phyloP scores from a whole-genome alignment of 257 asterid genomes.

The Jasminum sambac region DNA sequence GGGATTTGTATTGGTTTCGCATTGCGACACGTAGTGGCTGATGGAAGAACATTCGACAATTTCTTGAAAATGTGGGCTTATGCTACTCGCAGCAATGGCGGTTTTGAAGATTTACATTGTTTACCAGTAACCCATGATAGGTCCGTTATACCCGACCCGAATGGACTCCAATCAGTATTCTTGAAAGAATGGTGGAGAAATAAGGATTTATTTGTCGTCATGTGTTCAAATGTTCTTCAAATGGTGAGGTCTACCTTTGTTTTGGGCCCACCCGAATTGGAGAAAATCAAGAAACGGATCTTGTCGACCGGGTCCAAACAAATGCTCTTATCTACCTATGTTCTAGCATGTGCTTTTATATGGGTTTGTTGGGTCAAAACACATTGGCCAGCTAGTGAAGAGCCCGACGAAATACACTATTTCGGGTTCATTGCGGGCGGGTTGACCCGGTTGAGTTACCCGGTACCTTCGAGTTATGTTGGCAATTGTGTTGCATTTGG shows the following conservation, averaged over 20 bases:
- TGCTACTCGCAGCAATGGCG: constrained; percentile 3
- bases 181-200: constrained; percentile 27
- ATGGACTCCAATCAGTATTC: constrained; percentile 25
- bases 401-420: neutral
- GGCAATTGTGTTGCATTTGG: constrained; percentile 47
- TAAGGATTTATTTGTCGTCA: neutral
- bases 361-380: constrained; percentile 49
- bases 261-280: constrained; percentile 38
- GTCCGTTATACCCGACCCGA: constrained; percentile 34
- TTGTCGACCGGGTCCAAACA: constrained; percentile 41
- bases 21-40: constrained; percentile 49
- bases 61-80: constrained; percentile 46
- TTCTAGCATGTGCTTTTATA: constrained; percentile 31
- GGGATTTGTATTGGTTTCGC: constrained; percentile 59
- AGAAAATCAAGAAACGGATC: constrained; percentile 40
- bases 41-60: constrained; percentile 56
- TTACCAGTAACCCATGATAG: constrained; percentile 37
- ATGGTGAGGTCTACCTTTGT: constrained; percentile 35
- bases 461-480: constrained; percentile 28
- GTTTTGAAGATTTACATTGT: neutral
- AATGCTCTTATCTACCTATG: constrained; percentile 33
- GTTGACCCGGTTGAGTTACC: constrained; percentile 27
- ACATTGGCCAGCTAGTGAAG: neutral
- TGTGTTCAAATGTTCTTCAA: neutral
- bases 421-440: constrained; percentile 49